Conservation (phyloP, 2,329 filamentous ascomycete species). For the Alternaria brassicae region DNA sequence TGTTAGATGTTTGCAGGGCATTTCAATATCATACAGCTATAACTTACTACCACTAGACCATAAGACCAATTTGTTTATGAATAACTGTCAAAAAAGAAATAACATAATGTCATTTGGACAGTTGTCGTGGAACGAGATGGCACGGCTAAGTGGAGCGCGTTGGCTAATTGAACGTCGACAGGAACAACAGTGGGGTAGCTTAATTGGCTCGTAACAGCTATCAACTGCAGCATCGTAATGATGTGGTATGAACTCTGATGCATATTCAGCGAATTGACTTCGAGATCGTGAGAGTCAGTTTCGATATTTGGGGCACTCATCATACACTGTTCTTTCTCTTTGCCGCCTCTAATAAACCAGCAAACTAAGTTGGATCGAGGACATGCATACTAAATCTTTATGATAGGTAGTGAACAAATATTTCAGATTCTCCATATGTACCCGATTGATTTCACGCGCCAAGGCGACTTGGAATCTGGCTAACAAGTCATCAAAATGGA, state of each 20-base stretch:
- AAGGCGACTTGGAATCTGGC: neutral
- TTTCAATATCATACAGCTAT: neutral
- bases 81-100: too few species aligned
- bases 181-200: neutral
- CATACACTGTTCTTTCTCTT: neutral
- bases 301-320: neutral
- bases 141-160: too few species aligned
- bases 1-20: neutral
- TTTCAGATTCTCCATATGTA: too few species aligned
- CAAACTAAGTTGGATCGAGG: neutral
- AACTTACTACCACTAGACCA: constrained; percentile 62
- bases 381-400: neutral
- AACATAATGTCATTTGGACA: neutral
- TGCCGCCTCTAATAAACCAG: neutral
- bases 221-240: neutral
- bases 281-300: neutral
- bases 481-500: too few species aligned
- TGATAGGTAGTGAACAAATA: too few species aligned
- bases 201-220: neutral
- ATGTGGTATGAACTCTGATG: neutral
- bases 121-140: neutral
- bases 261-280: neutral
- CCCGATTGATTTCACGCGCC: neutral
- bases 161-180: neutral
- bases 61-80: too few species aligned